Evolutionary conservation across 202 grass and related monocot species (phyloP).

Genomic region (Digitaria exilis): DNA sequence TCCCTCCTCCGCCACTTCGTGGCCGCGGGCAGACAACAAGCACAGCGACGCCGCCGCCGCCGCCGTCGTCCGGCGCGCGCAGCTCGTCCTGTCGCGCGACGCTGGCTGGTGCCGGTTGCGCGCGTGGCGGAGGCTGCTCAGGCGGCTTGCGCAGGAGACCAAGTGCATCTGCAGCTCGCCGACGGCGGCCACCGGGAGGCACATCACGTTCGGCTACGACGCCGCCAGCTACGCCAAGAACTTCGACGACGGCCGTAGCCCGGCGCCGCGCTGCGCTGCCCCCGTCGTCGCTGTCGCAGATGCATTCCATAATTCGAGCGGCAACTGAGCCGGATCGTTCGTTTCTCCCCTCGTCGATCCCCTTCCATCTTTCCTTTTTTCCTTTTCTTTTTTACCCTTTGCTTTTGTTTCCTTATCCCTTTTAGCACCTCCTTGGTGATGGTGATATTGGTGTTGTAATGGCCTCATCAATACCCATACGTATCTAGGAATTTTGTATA

Average conservation of each 20-base stretch:
- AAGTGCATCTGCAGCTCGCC: conserved; percentile 63
- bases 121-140: conserved; percentile 62
- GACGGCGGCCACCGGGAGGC: conserved; percentile 41
- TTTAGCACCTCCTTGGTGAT: neutral
- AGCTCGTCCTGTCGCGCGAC: conserved; percentile 53
- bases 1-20: conserved; percentile 29
- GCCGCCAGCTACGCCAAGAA: conserved; percentile 90
- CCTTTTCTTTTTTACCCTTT: neutral
- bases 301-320: conserved; percentile 27
- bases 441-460: conserved; percentile 27
- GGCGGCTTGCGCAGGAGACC: conserved; percentile 69
- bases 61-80: conserved; percentile 41
- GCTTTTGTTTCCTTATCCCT: conserved; percentile 8
- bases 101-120: conserved; percentile 46
- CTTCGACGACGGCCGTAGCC: conserved; percentile 68
- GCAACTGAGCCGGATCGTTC: conserved; percentile 27
- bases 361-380: neutral
- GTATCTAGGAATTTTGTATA: conserved; percentile 53
- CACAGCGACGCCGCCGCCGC: conserved; percentile 33
- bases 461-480: neutral
- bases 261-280: conserved; percentile 6
- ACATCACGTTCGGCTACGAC: conserved; percentile 78
- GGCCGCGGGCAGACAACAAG: conserved; percentile 25
- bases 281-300: conserved; percentile 1
- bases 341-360: neutral